Evolutionary conservation across 1,284 basidiomycete genomes (phyloP).

Genomic region (Malassezia furfur): DNA sequence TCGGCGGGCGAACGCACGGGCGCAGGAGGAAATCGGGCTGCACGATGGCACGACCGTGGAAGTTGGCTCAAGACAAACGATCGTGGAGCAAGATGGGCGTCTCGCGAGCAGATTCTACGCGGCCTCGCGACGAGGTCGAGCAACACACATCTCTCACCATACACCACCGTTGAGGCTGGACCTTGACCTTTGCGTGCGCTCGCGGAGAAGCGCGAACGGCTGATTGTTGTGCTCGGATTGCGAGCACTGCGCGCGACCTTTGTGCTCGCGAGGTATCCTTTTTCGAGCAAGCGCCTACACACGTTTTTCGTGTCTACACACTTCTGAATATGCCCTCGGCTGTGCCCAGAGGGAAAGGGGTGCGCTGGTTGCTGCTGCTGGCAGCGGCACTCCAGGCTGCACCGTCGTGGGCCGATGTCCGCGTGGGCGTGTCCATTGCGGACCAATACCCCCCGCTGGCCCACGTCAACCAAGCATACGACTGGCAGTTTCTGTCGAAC

Average conservation of each 20-base stretch:
- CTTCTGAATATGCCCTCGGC: too few species aligned
- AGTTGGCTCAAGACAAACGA: not conserved
- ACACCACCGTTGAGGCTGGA: conserved; percentile 2
- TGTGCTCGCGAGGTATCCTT: not conserved
- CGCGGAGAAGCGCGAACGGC: not conserved
- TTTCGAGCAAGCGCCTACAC: too few species aligned
- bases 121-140: too few species aligned
- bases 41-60: not conserved
- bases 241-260: not conserved
- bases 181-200: not conserved
- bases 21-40: not conserved
- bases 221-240: not conserved
- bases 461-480: conserved; percentile 12
- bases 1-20: not conserved
- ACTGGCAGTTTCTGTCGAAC: conserved; percentile 12
- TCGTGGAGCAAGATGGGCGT: not conserved
- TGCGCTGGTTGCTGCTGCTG: not conserved
- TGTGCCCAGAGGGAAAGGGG: too few species aligned
- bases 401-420: conserved; percentile 1
- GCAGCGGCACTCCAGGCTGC: not conserved
- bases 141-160: not conserved
- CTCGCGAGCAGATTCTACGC: not conserved
- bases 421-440: conserved; percentile 4
- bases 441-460: conserved; percentile 18
- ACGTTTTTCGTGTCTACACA: too few species aligned